Base-by-base conservation (phyloP, 2,329 filamentous ascomycete species). In the Ophiostoma sp. region DNA sequence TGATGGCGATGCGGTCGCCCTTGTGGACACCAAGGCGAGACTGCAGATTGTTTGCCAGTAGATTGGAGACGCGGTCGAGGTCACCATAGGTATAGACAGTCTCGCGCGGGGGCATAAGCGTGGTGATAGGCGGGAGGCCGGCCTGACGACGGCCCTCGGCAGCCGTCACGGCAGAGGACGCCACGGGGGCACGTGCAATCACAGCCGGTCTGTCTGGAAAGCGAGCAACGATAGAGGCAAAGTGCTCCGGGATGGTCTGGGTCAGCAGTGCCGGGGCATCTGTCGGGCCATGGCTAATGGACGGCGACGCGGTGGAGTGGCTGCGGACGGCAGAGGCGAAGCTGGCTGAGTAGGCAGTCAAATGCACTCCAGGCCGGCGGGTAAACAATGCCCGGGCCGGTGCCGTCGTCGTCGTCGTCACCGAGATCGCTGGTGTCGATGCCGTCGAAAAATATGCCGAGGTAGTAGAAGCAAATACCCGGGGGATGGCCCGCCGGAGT, bases 1-100 rank as follows among this genome's bases (percentile, higher is more conserved):
- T 94, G 35, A 97, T 88, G 17, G 92, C 94, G 13, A 98, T 91
- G 41, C 93, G 86, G 77, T 96, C 90, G 5, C 93, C 93, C 76
- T 94, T 96, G 72, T 81, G 83, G 0, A 97, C 91, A 3, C 92
- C 93, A 10, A 17, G 20, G 0, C 90, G 81, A 0, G 86, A 86
- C 33, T 85, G 80, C 20, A 97, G 81, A 0, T 92, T 91, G 68
- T 85, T 82, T 0, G 93, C 93, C 10, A 97, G 82, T 2, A 85
- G 83, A 81, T 93, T 94, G 73, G 93, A 96, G 71, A 87, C 84
- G 2, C 84, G 80, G 78, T 98, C 92, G 11, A 99, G 86, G 6
- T 83, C 83, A 67, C 87, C 81, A 78, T 96, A 98, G 0, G 89
- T 94, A 70, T 96, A 82, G 1, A 82, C 83, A 1, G 85, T 86